Evolutionary conservation across 2,329 filamentous ascomycete species (phyloP).

Genomic region (Calonectria naviculata): DNA sequence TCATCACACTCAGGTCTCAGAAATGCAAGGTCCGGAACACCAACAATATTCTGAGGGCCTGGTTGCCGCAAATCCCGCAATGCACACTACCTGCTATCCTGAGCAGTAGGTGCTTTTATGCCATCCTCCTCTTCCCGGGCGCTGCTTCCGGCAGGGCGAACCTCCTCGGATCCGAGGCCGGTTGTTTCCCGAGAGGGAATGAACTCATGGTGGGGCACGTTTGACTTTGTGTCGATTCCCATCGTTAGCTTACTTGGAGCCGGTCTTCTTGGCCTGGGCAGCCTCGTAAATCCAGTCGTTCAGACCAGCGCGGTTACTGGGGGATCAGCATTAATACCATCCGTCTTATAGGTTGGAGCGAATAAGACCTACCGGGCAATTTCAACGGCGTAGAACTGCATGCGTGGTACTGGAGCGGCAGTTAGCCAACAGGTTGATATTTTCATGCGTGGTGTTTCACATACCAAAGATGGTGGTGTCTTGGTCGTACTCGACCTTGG

Average conservation of each 20-base stretch:
- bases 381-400: slow-evolving; percentile 67
- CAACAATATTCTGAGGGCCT: background rate
- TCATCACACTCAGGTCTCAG: background rate
- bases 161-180: background rate
- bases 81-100: background rate
- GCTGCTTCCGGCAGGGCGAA: background rate
- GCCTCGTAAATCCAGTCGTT: slow-evolving; percentile 99
- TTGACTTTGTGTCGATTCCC: slow-evolving; percentile 8
- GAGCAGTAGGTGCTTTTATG: background rate
- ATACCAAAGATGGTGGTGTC: slow-evolving; percentile 91
- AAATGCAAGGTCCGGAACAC: background rate
- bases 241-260: slow-evolving; percentile 34
- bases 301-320: slow-evolving; percentile 86
- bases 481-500: slow-evolving; percentile 87
- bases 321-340: slow-evolving; percentile 44
- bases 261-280: slow-evolving; percentile 69
- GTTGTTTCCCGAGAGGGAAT: slow-evolving; percentile 10
- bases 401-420: slow-evolving; percentile 58
- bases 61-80: background rate
- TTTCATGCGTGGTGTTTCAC: background rate
- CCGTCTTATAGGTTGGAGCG: background rate
- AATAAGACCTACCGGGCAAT: slow-evolving; percentile 52
- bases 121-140: slow-evolving; percentile 8
- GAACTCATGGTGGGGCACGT: background rate
- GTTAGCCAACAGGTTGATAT: background rate